These are phyloP conservation scores for Chlamydomonas schloesseri DNA, from an alignment of 139 green algal species.

Conservation along the genomic window DNA sequence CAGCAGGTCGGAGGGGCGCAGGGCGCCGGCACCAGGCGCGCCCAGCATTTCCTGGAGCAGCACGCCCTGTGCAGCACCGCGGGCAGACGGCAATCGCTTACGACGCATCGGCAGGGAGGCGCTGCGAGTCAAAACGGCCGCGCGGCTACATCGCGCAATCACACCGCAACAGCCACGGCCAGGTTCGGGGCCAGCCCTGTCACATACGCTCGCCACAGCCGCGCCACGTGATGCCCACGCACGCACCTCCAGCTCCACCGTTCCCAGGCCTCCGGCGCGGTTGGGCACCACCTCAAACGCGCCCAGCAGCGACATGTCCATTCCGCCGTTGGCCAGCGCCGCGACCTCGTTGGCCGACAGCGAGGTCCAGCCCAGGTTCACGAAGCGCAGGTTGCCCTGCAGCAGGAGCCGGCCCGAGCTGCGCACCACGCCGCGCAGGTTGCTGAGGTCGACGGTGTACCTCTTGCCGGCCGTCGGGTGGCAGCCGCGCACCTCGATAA, in stretches of 20 bases:
- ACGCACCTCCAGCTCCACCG: neutral
- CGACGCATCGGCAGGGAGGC: neutral
- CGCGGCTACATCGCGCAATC: too few species aligned
- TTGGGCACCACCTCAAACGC: neutral
- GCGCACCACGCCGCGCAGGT: constrained; percentile 15
- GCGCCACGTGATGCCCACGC: too few species aligned
- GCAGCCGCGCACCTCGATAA: constrained; percentile 36
- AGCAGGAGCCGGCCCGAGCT: neutral
- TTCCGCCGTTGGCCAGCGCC: neutral
- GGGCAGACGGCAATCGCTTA: too few species aligned
- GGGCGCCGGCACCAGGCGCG: neutral
- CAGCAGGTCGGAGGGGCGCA: neutral
- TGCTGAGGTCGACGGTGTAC: constrained; percentile 11
- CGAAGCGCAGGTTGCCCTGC: constrained; percentile 20
- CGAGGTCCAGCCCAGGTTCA: neutral
- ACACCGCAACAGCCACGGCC: too few species aligned
- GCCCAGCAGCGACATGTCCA: constrained; percentile 5
- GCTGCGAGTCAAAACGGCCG: too few species aligned
- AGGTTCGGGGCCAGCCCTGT: too few species aligned
- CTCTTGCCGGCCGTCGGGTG: neutral
- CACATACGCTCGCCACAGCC: too few species aligned
- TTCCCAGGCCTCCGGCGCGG: neutral
- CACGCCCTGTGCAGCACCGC: too few species aligned
- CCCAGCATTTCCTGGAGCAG: neutral
- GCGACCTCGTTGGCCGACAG: neutral